Conservation (phyloP, 2,329 filamentous ascomycete species). For the Verticillium longisporum region DNA sequence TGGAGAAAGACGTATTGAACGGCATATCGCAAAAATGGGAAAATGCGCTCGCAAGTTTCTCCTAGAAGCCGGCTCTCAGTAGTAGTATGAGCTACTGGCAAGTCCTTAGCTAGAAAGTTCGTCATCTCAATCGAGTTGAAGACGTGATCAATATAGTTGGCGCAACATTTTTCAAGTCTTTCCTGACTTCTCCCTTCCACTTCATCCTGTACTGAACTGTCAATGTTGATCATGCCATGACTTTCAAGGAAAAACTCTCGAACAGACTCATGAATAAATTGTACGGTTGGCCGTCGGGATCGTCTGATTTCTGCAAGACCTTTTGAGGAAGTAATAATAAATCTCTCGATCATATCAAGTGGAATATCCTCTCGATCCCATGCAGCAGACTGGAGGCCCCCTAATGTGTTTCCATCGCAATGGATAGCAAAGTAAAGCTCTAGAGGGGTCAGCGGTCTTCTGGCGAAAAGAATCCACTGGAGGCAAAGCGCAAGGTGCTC, state of each 20-base stretch:
- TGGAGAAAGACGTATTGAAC: slow-evolving; percentile 30
- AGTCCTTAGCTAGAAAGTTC: background rate
- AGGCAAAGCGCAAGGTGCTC: slow-evolving; percentile 29
- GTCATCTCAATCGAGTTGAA: background rate
- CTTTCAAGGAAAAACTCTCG: slow-evolving; percentile 36
- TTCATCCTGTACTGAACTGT: slow-evolving; percentile 19
- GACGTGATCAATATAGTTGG: background rate
- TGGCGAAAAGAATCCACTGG: slow-evolving; percentile 37
- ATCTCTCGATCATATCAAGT: slow-evolving; percentile 20
- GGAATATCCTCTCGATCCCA: slow-evolving; percentile 10
- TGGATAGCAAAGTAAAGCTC: slow-evolving; percentile 7
- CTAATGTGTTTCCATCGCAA: background rate
- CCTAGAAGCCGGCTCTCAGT: background rate
- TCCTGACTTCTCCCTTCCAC: slow-evolving; percentile 26
- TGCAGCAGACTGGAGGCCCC: slow-evolving; percentile 10
- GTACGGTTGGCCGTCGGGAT: slow-evolving; percentile 19
- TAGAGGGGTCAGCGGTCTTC: slow-evolving; percentile 21
- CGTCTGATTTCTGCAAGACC: slow-evolving; percentile 33
- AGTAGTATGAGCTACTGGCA: background rate
- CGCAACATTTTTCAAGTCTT: background rate
- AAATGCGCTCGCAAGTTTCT: slow-evolving; percentile 10
- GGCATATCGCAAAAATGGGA: slow-evolving; percentile 41
- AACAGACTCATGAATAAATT: slow-evolving; percentile 43
- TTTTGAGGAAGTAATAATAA: slow-evolving; percentile 32
- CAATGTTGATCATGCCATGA: slow-evolving; percentile 16